Conservation (phyloP, 1,284 basidiomycete genomes). For the Irpex sp. region DNA sequence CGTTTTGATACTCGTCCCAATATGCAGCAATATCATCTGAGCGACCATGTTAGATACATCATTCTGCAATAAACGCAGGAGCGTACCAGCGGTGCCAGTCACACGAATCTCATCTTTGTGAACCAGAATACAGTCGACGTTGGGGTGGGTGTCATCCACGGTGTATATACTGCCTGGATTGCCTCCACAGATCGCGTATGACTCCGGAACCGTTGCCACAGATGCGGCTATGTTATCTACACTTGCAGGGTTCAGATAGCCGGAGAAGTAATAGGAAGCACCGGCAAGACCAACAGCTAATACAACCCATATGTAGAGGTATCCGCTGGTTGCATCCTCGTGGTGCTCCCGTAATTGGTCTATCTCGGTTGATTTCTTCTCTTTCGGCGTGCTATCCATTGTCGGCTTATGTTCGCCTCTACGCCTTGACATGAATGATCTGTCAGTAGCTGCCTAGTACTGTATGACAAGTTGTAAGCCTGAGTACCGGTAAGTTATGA, state of each 20-base stretch:
- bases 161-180: slow-evolving; percentile 23
- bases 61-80: slow-evolving; percentile 12
- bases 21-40: slow-evolving; percentile 25
- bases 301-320: background rate
- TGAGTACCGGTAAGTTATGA: no score
- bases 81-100: slow-evolving; percentile 52
- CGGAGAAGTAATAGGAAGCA: background rate
- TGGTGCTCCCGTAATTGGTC: background rate
- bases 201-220: slow-evolving; percentile 19
- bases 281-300: background rate
- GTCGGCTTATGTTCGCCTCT: no score
- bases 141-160: slow-evolving; percentile 20
- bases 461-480: no score
- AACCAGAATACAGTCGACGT: slow-evolving; percentile 69
- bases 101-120: slow-evolving; percentile 50
- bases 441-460: no score
- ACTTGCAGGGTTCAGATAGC: background rate
- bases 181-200: slow-evolving; percentile 26
- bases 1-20: slow-evolving; percentile 25
- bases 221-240: background rate
- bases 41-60: background rate
- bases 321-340: background rate
- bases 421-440: no score
- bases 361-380: no score
- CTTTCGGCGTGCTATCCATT: no score